Base-by-base conservation (phyloP, 2,329 filamentous ascomycete species). In the Aspergillus carbonarius region DNA sequence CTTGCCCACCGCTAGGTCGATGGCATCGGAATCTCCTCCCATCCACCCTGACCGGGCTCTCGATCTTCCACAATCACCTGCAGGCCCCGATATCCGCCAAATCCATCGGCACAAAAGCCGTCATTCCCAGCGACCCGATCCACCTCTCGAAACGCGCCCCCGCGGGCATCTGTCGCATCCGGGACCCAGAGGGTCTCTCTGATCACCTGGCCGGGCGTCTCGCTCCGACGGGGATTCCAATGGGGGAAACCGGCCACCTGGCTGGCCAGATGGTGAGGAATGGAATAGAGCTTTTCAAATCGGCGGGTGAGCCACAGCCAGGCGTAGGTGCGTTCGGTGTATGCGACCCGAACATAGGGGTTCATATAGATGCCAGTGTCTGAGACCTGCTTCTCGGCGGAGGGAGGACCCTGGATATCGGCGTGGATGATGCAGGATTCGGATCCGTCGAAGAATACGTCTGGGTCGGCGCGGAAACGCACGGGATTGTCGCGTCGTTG, bases 271-370 rank as follows among this genome's bases (percentile, higher is more conserved):
- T 78, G 75, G 65, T 91, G 87, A 2, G 84, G 78, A 4, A 83
- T 70, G 0, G 80, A 77, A 60, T 88, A 86, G 0, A 91, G 76
- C 2, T 84, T 77, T 72, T 92, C 89, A 65, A 88, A 87, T 5
- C 86, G 83, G 56, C 84, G 83, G 4, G 83, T 82, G 25, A 86
- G 72, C 3, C 78, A 75, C 1, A 91, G 77, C 82, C 83, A 87
- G 1, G 75, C 74, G 10, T 89, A 78, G 0, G 85, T 84, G 2
- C 70, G 70, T 30, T 78, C 74, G 35, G 83, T 81, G 70, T 92
- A 91, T 1, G 89, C 85, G 3, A 90, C 87, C n/a, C 89, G 84
- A 42, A 92, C 83, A 68, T 84, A 91, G 0, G 89, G 89, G 68
- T 92, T 92, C 79, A 91, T 84, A 68, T 85, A 91, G 50, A 90